Evolutionary conservation across 2,329 filamentous ascomycete species (phyloP), one percentile per base, ranked within the genome.

Genomic region (Neodidymelliopsis sp.): DNA sequence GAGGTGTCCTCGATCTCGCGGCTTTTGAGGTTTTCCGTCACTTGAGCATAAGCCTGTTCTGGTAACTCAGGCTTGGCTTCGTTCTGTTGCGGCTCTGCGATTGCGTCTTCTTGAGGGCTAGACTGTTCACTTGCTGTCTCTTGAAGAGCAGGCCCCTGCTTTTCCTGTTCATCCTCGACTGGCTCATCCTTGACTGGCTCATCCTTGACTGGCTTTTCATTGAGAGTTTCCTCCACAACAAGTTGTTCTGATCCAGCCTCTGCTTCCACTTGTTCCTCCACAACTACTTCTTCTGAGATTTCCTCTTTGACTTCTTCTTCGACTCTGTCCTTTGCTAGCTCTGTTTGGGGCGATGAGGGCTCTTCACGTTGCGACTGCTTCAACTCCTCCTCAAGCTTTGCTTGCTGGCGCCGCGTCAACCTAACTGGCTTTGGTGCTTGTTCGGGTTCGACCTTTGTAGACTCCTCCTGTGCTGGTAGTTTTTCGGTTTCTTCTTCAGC

Each of bases 291-390:
- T 25, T 35, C 22, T 8, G 20, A 25, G 3, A 23, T 31, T 25
- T 46, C 34, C 11, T 29, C 51, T 34, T 52, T 39, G 15, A 18
- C 27, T n/a, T 25, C 13, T 11, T 37, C 36, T 16, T 50, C 48
- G 29, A 45, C 45, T 20, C 33, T 6, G 18, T 28, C 37, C 10
- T 24, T 7, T 22, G 19, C 24, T 11, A 25, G 23, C 27, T 55
- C 41, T 16, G 36, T 19, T 12, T 53, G 25, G 22, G 27, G 43
- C 29, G 27, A 6, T 28, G 37, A n/a, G n/a, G 24, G 36, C 27
- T 42, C 34, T 23, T 42, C 37, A 13, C 7, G 18, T 31, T 50
- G 33, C 22, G 33, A 12, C 22, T 22, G 45, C 16, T 42, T 30
- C 25, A 20, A 22, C n/a, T 41, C 41, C 29, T 39, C 12, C n/a